These are phyloP conservation scores for Lentinula lateritia DNA, from an alignment of 768 basidiomycete genomes.

Conservation along the genomic window DNA sequence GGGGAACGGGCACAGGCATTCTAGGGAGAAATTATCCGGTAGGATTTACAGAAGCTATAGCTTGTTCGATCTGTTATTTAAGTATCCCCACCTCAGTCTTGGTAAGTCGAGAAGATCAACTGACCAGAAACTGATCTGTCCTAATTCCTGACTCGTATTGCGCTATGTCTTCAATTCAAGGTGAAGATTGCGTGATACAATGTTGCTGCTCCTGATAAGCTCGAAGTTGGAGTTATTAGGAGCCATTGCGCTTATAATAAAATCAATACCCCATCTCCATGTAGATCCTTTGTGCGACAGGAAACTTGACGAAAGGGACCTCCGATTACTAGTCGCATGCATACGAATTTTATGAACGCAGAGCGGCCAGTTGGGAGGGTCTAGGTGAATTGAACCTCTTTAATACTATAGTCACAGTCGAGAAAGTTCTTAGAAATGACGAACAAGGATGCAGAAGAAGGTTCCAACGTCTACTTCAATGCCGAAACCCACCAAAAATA, in stretches of 20 bases:
- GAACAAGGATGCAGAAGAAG: no score
- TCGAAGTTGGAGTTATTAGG: background rate
- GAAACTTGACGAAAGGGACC: no score
- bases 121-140: background rate
- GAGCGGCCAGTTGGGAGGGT: no score
- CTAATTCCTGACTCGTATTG: background rate
- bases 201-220: background rate
- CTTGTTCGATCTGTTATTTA: background rate
- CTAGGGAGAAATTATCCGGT: background rate
- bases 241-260: background rate
- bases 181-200: background rate
- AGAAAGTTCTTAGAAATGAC: no score
- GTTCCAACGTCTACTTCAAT: no score
- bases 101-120: background rate
- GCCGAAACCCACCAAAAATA: no score
- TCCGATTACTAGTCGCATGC: no score
- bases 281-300: no score
- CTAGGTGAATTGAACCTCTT: no score
- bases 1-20: constrained; percentile 26
- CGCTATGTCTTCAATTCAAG: background rate
- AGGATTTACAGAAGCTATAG: background rate
- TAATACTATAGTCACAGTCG: no score
- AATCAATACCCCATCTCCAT: no score
- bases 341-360: no score
- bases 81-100: background rate